Conservation (phyloP, 2,329 filamentous ascomycete genomes). For the Diaporthe helianthi region DNA sequence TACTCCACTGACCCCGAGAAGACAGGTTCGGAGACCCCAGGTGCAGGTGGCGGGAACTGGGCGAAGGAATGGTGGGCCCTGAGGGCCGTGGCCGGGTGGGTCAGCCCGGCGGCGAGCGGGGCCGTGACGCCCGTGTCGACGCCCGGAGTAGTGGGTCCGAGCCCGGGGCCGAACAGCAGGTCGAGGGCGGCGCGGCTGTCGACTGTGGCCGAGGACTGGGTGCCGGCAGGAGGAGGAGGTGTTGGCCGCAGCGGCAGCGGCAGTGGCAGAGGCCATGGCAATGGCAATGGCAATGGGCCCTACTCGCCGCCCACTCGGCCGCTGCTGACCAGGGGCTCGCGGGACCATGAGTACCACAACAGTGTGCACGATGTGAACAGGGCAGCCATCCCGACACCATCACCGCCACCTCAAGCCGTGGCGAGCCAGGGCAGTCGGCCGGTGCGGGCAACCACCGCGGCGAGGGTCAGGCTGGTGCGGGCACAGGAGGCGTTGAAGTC, state of each 20-base stretch:
- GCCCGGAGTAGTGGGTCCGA: not conserved
- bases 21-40: not conserved
- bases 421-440: not conserved
- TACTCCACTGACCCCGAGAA: slow-evolving; percentile 1
- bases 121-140: slow-evolving; percentile 24
- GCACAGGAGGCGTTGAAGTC: slow-evolving; percentile 32
- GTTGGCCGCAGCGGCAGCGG: not conserved
- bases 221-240: not conserved
- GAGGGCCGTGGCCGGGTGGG: slow-evolving; percentile 10
- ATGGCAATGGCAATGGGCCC: not conserved
- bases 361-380: slow-evolving; percentile 1
- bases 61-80: slow-evolving; percentile 24
- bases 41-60: slow-evolving; percentile 3
- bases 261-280: not conserved
- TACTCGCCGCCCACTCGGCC: not conserved
- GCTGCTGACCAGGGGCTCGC: not conserved
- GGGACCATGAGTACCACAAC: not conserved
- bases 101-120: slow-evolving; percentile 9
- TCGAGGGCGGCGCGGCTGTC: not conserved
- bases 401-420: slow-evolving; percentile 5
- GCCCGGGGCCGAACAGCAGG: not conserved
- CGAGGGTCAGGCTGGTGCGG: slow-evolving; percentile 24
- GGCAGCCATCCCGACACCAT: slow-evolving; percentile 16
- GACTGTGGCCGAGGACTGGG: slow-evolving; percentile 15
- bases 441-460: slow-evolving; percentile 13